phyloP scores from a whole-genome alignment of 805 yeast genomes.

The Wickerhamomyces xylosicus region DNA sequence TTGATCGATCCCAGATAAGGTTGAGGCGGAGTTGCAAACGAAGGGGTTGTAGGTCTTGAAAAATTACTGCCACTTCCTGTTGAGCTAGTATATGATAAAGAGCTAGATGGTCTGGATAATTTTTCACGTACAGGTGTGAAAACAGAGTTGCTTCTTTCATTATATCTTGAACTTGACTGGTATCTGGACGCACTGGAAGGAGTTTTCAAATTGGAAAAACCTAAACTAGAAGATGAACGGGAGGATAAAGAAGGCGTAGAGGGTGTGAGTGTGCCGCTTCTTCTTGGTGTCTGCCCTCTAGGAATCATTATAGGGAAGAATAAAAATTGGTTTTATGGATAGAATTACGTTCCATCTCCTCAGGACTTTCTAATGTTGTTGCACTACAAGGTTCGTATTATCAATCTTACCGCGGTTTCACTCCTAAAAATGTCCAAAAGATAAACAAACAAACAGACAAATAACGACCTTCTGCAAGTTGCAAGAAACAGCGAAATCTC shows the following conservation, averaged over 20 bases:
- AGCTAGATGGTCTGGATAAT: constrained; percentile 7
- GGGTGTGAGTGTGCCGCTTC: constrained; percentile 6
- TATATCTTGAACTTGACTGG: constrained; percentile 9
- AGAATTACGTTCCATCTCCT: too few species aligned
- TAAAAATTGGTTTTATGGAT: too few species aligned
- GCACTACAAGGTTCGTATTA: too few species aligned
- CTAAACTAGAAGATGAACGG: constrained; percentile 13
- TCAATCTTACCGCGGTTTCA: too few species aligned
- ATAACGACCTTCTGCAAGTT: too few species aligned
- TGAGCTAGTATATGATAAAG: constrained; percentile 4
- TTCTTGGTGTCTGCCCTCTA: constrained; percentile 16
- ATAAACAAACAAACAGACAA: too few species aligned
- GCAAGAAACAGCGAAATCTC: too few species aligned
- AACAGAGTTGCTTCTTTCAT: constrained; percentile 11
- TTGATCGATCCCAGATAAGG: constrained; percentile 60
- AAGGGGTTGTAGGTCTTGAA: constrained; percentile 18
- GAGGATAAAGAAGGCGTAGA: constrained; percentile 13
- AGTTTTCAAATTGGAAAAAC: constrained; percentile 13
- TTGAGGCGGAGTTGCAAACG: constrained; percentile 10
- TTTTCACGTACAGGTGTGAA: constrained; percentile 17
- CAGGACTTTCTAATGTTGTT: too few species aligned
- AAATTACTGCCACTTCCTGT: too few species aligned
- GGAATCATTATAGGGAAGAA: constrained; percentile 15
- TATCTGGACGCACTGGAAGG: constrained; percentile 12
- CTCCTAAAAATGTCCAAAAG: too few species aligned